phyloP scores from a whole-genome alignment of 805 yeast genomes.

The Candida sakaeoensis region DNA sequence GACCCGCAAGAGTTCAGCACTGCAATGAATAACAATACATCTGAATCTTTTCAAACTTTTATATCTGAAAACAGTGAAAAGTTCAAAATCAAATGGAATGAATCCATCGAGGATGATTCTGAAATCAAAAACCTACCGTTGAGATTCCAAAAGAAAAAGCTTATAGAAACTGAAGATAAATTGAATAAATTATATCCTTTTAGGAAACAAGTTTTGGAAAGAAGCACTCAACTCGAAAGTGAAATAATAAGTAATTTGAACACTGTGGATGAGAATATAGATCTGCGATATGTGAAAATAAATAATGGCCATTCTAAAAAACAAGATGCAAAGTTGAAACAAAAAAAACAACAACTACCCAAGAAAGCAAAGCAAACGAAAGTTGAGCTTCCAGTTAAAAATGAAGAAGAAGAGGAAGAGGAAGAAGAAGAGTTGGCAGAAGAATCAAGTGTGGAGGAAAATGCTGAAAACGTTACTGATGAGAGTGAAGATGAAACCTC shows the following conservation, averaged over 20 bases:
- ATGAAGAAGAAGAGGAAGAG: constrained; percentile 7
- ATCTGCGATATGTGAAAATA: background rate
- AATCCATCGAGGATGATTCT: constrained; percentile 17
- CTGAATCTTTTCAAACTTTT: constrained; percentile 30
- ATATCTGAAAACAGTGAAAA: constrained; percentile 19
- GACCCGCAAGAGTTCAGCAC: constrained; percentile 46
- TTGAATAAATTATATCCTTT: constrained; percentile 34
- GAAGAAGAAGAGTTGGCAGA: too few relatives aligned
- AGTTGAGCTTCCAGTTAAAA: constrained; percentile 1
- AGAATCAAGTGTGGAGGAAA: too few relatives aligned
- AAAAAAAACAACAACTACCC: background rate
- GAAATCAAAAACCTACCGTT: constrained; percentile 33
- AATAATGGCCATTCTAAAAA: background rate
- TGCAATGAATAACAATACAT: constrained; percentile 16
- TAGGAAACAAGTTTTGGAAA: constrained; percentile 25
- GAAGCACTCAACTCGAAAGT: constrained; percentile 19
- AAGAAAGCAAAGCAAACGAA: background rate
- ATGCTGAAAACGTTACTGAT: constrained; percentile 7
- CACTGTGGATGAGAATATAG: constrained; percentile 5
- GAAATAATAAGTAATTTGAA: constrained; percentile 11
- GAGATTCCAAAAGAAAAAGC: constrained; percentile 35
- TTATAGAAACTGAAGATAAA: constrained; percentile 30
- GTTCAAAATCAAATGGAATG: constrained; percentile 32
- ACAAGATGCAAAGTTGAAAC: background rate
- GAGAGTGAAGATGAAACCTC: background rate